Conservation (phyloP, 1,284 basidiomycete species). For the Rugosomyces carneus region DNA sequence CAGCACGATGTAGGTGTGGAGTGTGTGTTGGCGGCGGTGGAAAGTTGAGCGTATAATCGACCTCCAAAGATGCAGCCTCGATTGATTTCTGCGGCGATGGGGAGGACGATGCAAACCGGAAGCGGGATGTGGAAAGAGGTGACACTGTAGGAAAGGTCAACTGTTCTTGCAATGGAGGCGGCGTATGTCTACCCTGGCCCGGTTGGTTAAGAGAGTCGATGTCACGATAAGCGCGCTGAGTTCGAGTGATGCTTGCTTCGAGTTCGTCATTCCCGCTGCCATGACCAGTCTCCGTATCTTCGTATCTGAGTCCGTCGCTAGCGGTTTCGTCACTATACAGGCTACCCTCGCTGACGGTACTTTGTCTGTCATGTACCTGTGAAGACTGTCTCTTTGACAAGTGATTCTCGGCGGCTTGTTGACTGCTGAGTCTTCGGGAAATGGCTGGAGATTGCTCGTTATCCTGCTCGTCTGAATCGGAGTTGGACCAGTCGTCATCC, state of each 20-base stretch:
- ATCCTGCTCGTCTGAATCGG: constrained; percentile 9
- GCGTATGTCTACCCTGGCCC: not conserved
- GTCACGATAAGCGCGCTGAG: constrained; percentile 4
- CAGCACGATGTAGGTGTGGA: constrained; percentile 5
- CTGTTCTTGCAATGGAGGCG: constrained; percentile 2
- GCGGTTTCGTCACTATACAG: constrained; percentile 9
- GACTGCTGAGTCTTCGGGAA: not conserved
- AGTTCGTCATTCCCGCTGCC: constrained; percentile 2
- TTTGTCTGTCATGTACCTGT: not conserved
- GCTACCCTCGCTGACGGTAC: constrained; percentile 9
- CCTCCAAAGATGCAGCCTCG: not conserved
- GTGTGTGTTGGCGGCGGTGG: constrained; percentile 18
- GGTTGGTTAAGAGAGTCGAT: not conserved
- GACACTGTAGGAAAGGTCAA: constrained; percentile 17
- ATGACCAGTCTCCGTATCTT: constrained; percentile 17
- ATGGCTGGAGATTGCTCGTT: not conserved
- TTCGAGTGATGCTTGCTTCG: constrained; percentile 10
- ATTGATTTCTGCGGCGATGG: not conserved
- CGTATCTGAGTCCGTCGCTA: constrained; percentile 14
- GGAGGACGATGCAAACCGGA: constrained; percentile 1
- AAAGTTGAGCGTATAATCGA: constrained; percentile 12
- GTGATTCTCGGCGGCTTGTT: not conserved
- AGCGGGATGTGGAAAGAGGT: constrained; percentile 15
- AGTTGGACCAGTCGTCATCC: constrained; percentile 25
- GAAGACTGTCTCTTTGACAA: not conserved